Conservation (phyloP, 768 basidiomycete genomes). For the Phaeotremella fagi region DNA sequence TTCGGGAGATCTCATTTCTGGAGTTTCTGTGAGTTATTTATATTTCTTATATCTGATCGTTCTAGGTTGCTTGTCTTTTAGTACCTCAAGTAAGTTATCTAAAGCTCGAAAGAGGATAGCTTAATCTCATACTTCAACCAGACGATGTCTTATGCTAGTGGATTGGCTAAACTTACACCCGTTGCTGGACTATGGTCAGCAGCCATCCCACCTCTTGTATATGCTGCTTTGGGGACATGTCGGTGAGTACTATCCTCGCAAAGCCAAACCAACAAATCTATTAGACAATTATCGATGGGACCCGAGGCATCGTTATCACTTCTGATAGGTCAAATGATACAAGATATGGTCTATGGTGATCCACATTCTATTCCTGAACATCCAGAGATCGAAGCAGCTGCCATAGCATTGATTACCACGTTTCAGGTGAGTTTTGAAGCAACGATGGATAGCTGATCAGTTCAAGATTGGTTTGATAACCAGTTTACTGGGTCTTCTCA, state of each 20-base stretch:
- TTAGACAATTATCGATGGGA: conserved; percentile 51
- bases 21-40: conserved; percentile 60
- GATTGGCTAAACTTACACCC: conserved; percentile 77
- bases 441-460: not conserved
- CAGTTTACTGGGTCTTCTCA: conserved; percentile 76
- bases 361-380: conserved; percentile 51
- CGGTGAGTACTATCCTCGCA: conserved; percentile 43
- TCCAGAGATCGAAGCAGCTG: conserved; percentile 58
- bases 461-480: conserved; percentile 76
- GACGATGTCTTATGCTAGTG: conserved; percentile 85
- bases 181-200: conserved; percentile 82
- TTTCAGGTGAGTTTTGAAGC: conserved; percentile 59
- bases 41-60: too few species aligned
- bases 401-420: conserved; percentile 73
- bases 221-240: conserved; percentile 81
- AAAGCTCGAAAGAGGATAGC: not conserved
- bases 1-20: conserved; percentile 72
- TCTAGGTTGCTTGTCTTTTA: conserved; percentile 48
- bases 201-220: conserved; percentile 78
- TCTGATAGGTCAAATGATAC: conserved; percentile 78
- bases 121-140: conserved; percentile 72
- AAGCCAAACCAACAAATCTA: conserved; percentile 6
- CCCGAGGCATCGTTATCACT: conserved; percentile 85
- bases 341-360: conserved; percentile 59
- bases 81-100: conserved; percentile 44